phyloP scores from a whole-genome alignment of 2,329 filamentous ascomycete genomes.

The Hypoxylon sp. region DNA sequence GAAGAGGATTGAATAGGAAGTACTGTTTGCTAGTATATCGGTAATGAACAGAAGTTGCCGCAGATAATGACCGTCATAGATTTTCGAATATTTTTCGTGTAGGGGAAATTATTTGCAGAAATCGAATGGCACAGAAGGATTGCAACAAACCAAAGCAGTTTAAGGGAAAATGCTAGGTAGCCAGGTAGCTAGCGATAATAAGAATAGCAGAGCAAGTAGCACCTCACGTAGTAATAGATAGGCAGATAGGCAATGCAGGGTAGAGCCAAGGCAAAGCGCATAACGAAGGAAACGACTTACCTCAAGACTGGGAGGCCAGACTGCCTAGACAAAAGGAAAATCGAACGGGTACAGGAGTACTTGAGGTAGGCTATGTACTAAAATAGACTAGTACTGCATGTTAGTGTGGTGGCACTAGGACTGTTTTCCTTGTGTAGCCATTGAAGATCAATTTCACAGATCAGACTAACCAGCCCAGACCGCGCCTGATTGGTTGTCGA shows the following conservation, averaged over 20 bases:
- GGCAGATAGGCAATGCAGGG: slow-evolving; percentile 27
- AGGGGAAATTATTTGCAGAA: slow-evolving; percentile 39
- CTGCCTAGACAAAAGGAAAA: slow-evolving; percentile 23
- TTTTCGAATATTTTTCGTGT: slow-evolving; percentile 36
- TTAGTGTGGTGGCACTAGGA: slow-evolving; percentile 44
- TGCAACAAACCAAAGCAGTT: slow-evolving; percentile 37
- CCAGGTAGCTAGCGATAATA: slow-evolving; percentile 27
- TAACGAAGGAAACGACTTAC: slow-evolving; percentile 28
- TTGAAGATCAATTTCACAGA: slow-evolving; percentile 44
- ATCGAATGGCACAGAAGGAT: slow-evolving; percentile 37
- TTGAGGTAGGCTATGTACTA: slow-evolving; percentile 33
- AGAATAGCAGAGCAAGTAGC: slow-evolving; percentile 19
- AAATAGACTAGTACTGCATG: slow-evolving; percentile 28
- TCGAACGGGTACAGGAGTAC: slow-evolving; percentile 22
- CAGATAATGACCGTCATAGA: slow-evolving; percentile 29
- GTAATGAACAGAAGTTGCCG: slow-evolving; percentile 23
- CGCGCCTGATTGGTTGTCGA: slow-evolving; percentile 27
- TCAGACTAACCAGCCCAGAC: slow-evolving; percentile 33
- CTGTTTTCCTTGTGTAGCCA: slow-evolving; percentile 44
- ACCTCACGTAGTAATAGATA: slow-evolving; percentile 21
- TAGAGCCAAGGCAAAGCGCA: slow-evolving; percentile 30
- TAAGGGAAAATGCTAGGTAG: slow-evolving; percentile 10
- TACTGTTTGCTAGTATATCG: slow-evolving; percentile 39
- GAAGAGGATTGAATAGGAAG: slow-evolving; percentile 25
- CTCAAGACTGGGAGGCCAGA: slow-evolving; percentile 26